Percentiles rank a stretch among this genome's conserved stretches.
phyloP scores from a whole-genome alignment of 441 rosid genomes.

The Mallotus japonicus region DNA sequence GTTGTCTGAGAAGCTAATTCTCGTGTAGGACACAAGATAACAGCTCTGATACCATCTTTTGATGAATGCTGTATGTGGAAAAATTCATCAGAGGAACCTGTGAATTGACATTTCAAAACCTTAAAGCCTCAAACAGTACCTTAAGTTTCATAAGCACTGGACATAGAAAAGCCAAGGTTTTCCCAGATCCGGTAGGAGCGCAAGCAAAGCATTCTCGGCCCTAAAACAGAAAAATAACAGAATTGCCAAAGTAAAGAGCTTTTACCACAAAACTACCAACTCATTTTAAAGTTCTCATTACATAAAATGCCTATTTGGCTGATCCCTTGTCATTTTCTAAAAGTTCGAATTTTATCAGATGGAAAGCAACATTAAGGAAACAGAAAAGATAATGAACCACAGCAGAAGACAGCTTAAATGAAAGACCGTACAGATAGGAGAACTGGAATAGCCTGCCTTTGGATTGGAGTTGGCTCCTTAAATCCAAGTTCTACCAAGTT shows the following conservation, averaged over 20 bases:
- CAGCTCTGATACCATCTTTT: slow-evolving; percentile 69
- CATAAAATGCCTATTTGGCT: not conserved
- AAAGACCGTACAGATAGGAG: slow-evolving; percentile 69
- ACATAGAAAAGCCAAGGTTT: slow-evolving; percentile 81
- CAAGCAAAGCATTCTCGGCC: slow-evolving; percentile 92
- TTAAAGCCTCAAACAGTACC: slow-evolving; percentile 42
- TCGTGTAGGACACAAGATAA: slow-evolving; percentile 78
- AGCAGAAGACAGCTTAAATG: slow-evolving; percentile 19
- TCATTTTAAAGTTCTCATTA: not conserved
- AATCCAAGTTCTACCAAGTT: slow-evolving; percentile 78
- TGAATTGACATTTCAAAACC: slow-evolving; percentile 13
- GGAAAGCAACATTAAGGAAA: not conserved
- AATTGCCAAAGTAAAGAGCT: not conserved
- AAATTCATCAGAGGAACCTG: slow-evolving; percentile 22
- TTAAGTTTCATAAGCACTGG: slow-evolving; percentile 91
- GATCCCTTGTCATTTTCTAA: not conserved
- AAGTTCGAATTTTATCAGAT: not conserved
- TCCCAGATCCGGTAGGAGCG: slow-evolving; percentile 98
- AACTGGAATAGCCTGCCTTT: slow-evolving; percentile 89
- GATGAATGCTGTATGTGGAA: slow-evolving; percentile 43
- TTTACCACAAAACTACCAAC: slow-evolving; percentile 1
- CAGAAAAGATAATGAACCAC: not conserved
- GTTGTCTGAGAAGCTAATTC: slow-evolving; percentile 88
- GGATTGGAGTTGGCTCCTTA: slow-evolving; percentile 94
- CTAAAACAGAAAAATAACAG: slow-evolving; percentile 29